These are phyloP conservation scores for Sclerotinia minor DNA, from an alignment of 2,329 filamentous ascomycete genomes.

Conservation along the genomic window DNA sequence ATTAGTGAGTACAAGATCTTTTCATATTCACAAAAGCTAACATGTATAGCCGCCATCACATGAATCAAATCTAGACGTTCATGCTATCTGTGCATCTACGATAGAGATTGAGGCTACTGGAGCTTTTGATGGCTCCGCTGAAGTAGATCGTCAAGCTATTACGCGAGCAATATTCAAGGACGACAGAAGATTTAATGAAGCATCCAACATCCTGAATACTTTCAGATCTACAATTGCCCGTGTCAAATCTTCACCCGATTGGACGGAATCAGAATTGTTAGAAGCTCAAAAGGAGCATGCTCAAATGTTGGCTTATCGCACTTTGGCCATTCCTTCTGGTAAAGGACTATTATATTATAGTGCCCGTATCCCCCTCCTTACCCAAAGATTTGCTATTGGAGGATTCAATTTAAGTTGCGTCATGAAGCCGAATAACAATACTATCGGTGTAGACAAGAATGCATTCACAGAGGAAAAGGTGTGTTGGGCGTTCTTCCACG, in stretches of 20 bases:
- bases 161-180: constrained; percentile 88
- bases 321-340: constrained; percentile 83
- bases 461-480: constrained; percentile 94
- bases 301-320: constrained; percentile 81
- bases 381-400: constrained; percentile 84
- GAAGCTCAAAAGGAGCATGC: constrained; percentile 92
- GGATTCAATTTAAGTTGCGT: constrained; percentile 91
- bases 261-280: constrained; percentile 82
- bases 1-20: constrained; percentile 30
- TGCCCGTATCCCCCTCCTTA: constrained; percentile 82
- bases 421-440: constrained; percentile 89
- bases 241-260: constrained; percentile 70
- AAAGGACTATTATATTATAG: constrained; percentile 86
- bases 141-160: constrained; percentile 78
- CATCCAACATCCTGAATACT: constrained; percentile 80
- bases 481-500: constrained; percentile 98
- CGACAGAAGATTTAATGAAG: constrained; percentile 86
- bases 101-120: constrained; percentile 59
- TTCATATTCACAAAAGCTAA: constrained; percentile 27
- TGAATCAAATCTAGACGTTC: constrained; percentile 70
- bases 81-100: constrained; percentile 67
- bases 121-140: constrained; percentile 74
- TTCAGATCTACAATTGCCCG: constrained; percentile 77
- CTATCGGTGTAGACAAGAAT: constrained; percentile 86
- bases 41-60: constrained; percentile 58